Conservation (phyloP, 352 stramenopile genomes). For the Globisporangium megalacanthum region DNA sequence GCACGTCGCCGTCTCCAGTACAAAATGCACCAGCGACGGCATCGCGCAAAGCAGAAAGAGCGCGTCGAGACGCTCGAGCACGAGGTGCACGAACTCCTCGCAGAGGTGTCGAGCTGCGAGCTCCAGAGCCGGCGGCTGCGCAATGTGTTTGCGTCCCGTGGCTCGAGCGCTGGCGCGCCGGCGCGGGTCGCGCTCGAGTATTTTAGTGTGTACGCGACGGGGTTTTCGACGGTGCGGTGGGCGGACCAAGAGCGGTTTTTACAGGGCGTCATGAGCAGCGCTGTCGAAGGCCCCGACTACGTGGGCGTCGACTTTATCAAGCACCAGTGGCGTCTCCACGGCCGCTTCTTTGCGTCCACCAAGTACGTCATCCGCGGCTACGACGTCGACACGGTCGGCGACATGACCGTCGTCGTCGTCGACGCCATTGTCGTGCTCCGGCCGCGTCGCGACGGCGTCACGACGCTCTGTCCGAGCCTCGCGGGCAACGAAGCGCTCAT, state of each 20-base stretch:
- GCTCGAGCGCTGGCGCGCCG: slow-evolving; percentile 21
- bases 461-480: slow-evolving; percentile 40
- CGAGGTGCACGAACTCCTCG: slow-evolving; percentile 32
- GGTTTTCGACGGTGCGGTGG: slow-evolving; percentile 19
- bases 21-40: slow-evolving; percentile 61
- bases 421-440: slow-evolving; percentile 34
- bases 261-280: slow-evolving; percentile 38
- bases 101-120: slow-evolving; percentile 33
- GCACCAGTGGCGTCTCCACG: slow-evolving; percentile 51
- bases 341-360: slow-evolving; percentile 30
- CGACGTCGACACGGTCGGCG: slow-evolving; percentile 24
- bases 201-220: slow-evolving; percentile 47
- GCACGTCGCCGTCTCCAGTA: slow-evolving; percentile 46
- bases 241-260: slow-evolving; percentile 44
- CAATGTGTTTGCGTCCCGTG: slow-evolving; percentile 31
- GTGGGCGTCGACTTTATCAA: slow-evolving; percentile 38
- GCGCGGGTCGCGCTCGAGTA: slow-evolving; percentile 42
- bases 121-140: slow-evolving; percentile 21
- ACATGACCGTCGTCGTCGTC: slow-evolving; percentile 45
- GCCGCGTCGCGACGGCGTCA: slow-evolving; percentile 30
- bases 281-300: slow-evolving; percentile 47
- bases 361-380: slow-evolving; percentile 26
- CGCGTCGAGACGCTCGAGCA: slow-evolving; percentile 33
- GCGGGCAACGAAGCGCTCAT: slow-evolving; percentile 32
- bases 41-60: slow-evolving; percentile 61